Conservation (phyloP, 202 grass and related monocot genomes). For the Digitaria exilis region DNA sequence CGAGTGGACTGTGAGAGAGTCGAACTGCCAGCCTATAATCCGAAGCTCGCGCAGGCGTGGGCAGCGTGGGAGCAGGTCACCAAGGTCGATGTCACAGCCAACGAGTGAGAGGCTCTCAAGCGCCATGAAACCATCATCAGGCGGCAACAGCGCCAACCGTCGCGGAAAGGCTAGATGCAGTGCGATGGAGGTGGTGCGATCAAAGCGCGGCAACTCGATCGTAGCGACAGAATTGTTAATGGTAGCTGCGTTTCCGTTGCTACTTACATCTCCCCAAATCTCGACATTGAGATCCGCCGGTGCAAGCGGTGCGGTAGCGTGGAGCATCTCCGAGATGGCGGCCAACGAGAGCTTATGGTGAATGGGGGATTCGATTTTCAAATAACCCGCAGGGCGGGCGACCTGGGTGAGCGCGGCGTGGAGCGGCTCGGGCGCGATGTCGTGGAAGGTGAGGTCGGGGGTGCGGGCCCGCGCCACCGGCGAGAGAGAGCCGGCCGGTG, state of each 20-base stretch:
- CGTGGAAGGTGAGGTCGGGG: background rate
- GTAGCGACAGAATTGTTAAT: too few relatives aligned
- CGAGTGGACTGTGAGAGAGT: background rate
- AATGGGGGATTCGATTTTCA: rapidly evolving
- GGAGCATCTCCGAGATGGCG: background rate
- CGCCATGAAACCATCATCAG: background rate
- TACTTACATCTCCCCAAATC: background rate
- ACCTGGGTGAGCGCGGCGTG: background rate
- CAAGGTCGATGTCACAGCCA: background rate
- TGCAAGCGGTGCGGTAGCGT: background rate
- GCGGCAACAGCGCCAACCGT: too few relatives aligned
- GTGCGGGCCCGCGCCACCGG: background rate
- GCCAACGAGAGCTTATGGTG: background rate
- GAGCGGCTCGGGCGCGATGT: background rate
- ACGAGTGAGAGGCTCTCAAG: background rate
- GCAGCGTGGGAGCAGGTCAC: background rate
- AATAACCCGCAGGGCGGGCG: background rate
- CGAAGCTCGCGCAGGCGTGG: background rate
- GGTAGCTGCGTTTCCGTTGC: too few relatives aligned
- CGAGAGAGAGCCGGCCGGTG: background rate
- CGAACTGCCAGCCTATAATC: background rate
- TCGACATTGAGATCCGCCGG: background rate
- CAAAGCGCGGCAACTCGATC: background rate
- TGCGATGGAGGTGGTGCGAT: background rate
- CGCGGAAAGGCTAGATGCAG: background rate